Evolutionary conservation across 108 stramenopile genomes (phyloP).

Genomic region (Nitzschia putrida): DNA sequence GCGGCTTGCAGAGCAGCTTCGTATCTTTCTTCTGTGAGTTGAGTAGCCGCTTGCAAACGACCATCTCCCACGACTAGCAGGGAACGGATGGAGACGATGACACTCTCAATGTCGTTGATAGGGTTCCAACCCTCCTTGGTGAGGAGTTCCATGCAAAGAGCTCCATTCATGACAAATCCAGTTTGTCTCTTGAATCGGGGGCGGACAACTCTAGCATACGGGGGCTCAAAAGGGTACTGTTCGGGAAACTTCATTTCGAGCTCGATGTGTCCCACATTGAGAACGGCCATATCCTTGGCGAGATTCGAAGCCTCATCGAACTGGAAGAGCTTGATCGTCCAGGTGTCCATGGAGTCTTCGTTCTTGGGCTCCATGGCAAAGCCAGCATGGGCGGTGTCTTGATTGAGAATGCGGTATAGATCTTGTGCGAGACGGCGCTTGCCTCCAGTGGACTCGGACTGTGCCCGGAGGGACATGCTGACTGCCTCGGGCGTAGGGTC

Average conservation of each 20-base stretch:
- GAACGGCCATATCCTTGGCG: conserved; percentile 74
- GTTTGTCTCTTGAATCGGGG: conserved; percentile 90
- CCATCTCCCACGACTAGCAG: conserved; percentile 91
- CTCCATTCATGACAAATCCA: conserved; percentile 94
- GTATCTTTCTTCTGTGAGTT: conserved; percentile 52
- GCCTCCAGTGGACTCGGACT: conserved; percentile 80
- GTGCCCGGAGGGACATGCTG: conserved; percentile 80
- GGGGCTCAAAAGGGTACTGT: conserved; percentile 91
- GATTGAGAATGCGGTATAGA: conserved; percentile 85
- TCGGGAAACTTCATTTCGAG: conserved; percentile 92
- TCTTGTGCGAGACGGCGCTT: conserved; percentile 82
- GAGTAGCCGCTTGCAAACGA: conserved; percentile 66
- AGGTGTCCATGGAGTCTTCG: conserved; percentile 84
- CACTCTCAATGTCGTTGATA: conserved; percentile 91
- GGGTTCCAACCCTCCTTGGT: conserved; percentile 94
- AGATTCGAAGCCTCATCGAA: conserved; percentile 83
- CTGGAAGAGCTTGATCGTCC: conserved; percentile 88
- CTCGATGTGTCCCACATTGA: conserved; percentile 76
- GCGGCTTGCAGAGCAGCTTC: conserved; percentile 40
- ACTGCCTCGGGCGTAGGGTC: conserved; percentile 78
- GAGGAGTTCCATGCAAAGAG: conserved; percentile 91
- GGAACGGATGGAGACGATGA: conserved; percentile 88
- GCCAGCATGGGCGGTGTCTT: conserved; percentile 82
- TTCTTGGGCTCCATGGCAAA: conserved; percentile 69
- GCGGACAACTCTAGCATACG: conserved; percentile 84